Conservation (phyloP, 2,329 filamentous ascomycete species). For the Phoma sp. region DNA sequence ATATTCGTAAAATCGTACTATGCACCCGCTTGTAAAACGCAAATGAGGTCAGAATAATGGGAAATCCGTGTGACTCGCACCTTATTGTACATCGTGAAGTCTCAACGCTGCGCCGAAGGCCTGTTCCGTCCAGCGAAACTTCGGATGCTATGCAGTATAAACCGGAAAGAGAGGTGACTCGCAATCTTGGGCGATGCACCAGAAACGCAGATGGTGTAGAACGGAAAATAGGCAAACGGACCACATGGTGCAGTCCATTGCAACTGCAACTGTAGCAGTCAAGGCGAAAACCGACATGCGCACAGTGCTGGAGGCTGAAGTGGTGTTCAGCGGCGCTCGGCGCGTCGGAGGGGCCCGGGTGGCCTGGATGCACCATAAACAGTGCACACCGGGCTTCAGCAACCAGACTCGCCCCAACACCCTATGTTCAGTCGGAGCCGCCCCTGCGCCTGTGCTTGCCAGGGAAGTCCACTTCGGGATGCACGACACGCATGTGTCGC, state of each 20-base stretch:
- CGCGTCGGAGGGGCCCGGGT: neutral
- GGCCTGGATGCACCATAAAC: conserved; percentile 3
- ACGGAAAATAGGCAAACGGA: neutral
- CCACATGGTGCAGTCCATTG: neutral
- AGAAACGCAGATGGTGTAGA: conserved; percentile 5
- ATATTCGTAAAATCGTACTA: conserved; percentile 13
- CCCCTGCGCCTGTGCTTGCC: conserved; percentile 63
- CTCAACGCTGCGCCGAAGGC: neutral
- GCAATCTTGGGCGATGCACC: neutral
- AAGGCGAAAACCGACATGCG: neutral
- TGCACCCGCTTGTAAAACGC: conserved; percentile 7
- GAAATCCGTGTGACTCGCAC: neutral
- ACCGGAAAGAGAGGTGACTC: neutral
- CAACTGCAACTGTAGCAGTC: conserved; percentile 8
- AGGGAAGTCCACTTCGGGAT: conserved; percentile 85
- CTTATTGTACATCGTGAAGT: conserved; percentile 6
- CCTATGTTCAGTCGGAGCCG: conserved; percentile 39
- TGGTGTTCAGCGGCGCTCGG: neutral
- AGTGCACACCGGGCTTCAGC: neutral
- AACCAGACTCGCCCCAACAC: neutral
- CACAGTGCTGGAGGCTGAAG: neutral
- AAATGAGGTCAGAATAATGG: neutral
- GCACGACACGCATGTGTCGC: conserved; percentile 89
- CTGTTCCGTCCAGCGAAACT: conserved; percentile 17
- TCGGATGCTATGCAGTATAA: conserved; percentile 7